Conservation (phyloP, 176 grass and related monocot genomes). For the Bothriochloa decipiens region DNA sequence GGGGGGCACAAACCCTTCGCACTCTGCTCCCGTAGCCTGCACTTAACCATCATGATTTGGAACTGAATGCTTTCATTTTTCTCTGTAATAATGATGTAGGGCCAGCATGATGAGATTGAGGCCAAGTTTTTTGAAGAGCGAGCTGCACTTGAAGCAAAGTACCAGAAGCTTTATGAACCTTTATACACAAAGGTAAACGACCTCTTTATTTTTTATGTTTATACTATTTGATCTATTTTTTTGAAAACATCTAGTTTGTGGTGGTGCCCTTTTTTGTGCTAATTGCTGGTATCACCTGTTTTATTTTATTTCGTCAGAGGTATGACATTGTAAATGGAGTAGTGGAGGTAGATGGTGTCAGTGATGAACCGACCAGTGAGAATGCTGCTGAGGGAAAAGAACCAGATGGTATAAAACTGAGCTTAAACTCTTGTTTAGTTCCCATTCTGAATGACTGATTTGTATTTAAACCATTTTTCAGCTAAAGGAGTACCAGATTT, state of each 20-base stretch:
- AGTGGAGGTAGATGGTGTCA: constrained; percentile 67
- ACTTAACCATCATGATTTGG: not conserved
- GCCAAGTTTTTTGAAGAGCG: constrained; percentile 62
- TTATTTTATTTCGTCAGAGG: constrained; percentile 46
- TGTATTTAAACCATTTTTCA: constrained; percentile 34
- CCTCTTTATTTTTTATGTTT: not conserved
- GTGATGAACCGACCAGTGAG: constrained; percentile 53
- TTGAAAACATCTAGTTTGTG: not conserved
- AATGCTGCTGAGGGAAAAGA: constrained; percentile 50
- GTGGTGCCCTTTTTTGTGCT: not conserved
- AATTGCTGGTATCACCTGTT: not conserved
- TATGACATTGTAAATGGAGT: constrained; percentile 91
- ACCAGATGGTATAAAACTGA: constrained; percentile 42
- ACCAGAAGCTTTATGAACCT: constrained; percentile 68
- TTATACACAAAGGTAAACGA: constrained; percentile 50
- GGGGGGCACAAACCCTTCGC: not conserved
- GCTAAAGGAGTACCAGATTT: constrained; percentile 90
- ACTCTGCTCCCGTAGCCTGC: not conserved
- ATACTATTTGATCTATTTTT: not conserved
- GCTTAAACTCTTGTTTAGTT: not conserved
- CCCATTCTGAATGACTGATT: constrained; percentile 37
- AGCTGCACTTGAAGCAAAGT: constrained; percentile 59
- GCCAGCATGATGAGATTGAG: constrained; percentile 60
- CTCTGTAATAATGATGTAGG: constrained; percentile 29
- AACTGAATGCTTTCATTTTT: constrained; percentile 11